Evolutionary conservation across 2,329 filamentous ascomycete species (phyloP).

Genomic region (Golovinomyces cichoracearum): DNA sequence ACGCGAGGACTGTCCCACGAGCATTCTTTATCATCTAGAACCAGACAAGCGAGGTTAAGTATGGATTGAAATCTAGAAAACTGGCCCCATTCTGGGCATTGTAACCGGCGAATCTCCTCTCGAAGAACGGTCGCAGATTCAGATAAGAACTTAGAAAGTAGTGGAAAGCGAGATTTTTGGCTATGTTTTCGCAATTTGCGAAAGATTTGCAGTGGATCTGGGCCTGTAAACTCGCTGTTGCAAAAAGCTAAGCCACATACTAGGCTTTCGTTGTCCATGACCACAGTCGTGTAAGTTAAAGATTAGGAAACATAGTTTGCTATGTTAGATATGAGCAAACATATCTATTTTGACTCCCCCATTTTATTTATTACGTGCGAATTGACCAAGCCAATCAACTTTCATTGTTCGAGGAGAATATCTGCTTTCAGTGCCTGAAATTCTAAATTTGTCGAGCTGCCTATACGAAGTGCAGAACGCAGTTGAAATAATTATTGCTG

Average conservation of each 20-base stretch:
- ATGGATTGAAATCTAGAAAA: slow-evolving; percentile 19
- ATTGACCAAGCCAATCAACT: not conserved
- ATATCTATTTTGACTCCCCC: not conserved
- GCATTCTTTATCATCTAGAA: slow-evolving; percentile 17
- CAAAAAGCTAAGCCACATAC: slow-evolving; percentile 18
- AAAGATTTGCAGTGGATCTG: slow-evolving; percentile 19
- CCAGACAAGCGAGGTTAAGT: slow-evolving; percentile 17
- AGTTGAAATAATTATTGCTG: not conserved
- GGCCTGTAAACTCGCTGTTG: slow-evolving; percentile 22
- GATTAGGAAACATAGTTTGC: not conserved
- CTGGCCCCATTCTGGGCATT: slow-evolving; percentile 9
- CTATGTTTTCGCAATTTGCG: slow-evolving; percentile 18
- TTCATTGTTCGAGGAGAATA: not conserved
- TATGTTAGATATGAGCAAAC: not conserved
- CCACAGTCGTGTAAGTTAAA: not conserved
- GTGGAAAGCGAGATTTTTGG: slow-evolving; percentile 17
- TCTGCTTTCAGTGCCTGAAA: not conserved
- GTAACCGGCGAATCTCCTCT: slow-evolving; percentile 17
- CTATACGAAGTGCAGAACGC: not conserved
- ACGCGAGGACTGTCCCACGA: not conserved
- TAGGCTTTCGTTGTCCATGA: not conserved
- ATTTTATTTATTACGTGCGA: not conserved
- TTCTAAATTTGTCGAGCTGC: not conserved
- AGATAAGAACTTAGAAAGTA: slow-evolving; percentile 19
- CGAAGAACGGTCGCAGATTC: slow-evolving; percentile 18